phyloP scores from a whole-genome alignment of 164 flowering plant species.

The Macadamia tetraphylla region DNA sequence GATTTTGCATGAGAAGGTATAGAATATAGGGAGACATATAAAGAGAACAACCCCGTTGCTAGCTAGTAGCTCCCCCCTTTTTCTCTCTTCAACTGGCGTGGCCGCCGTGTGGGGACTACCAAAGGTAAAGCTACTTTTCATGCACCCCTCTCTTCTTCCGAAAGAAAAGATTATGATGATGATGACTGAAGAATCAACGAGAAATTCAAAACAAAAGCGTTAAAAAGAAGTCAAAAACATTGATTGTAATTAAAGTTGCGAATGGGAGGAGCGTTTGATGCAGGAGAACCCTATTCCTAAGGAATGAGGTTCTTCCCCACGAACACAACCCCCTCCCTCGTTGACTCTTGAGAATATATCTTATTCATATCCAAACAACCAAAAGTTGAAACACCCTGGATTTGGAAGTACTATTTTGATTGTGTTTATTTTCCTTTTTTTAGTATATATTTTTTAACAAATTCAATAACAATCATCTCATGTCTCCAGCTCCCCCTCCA shows the following conservation, averaged over 20 bases:
- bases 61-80: too few species aligned
- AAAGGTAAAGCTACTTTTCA: too few species aligned
- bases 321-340: constrained; percentile 9
- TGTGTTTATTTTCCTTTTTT: neutral
- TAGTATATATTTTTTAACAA: neutral
- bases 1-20: too few species aligned
- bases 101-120: too few species aligned
- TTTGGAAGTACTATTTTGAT: neutral
- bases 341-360: constrained; percentile 21
- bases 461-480: too few species aligned
- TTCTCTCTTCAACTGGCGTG: too few species aligned
- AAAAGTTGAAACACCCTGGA: neutral
- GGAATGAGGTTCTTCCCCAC: constrained; percentile 20
- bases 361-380: neutral
- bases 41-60: too few species aligned
- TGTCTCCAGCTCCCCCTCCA: neutral
- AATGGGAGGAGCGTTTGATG: neutral
- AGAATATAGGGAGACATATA: too few species aligned
- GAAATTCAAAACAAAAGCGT: neutral
- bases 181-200: neutral
- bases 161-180: neutral
- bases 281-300: constrained; percentile 14
- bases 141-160: too few species aligned
- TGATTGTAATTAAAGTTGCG: neutral
- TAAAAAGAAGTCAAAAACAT: neutral